Evolutionary conservation across 2,329 filamentous ascomycete genomes (phyloP), one percentile per base, ranked within the genome.

Genomic region (Xylariales sp.): DNA sequence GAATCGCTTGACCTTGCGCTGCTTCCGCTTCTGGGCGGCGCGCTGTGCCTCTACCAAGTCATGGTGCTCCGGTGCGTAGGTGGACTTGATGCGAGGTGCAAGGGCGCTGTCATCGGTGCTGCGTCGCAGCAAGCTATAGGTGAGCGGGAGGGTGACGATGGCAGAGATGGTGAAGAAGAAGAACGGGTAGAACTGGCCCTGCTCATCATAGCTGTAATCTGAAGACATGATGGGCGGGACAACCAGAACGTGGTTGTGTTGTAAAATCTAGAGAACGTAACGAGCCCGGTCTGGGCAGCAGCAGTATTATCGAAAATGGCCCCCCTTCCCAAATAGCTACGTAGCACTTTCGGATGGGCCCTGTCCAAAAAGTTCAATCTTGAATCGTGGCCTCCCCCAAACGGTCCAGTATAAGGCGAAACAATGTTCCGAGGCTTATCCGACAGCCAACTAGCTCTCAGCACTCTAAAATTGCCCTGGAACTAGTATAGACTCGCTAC

Each of bases 101-200:
- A 86, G 85, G 49, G 82, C 85, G 59, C 89, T 84, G 48, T 88
- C 79, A 54, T 89, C 70, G 49, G 70, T 87, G 62, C 78, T 85
- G 30, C 88, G 81, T 59, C 83, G 85, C 55, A 96, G 74, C 52
- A 95, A 81, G 49, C 82, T 86, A 66, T 94, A 95, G 54, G 91
- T 95, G 56, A 95, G 76, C 45, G 91, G 90, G 42, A 95, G 68
- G 23, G 93, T 96, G 65, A 96, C 77, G 50, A 98, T 80, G 56
- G 83, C 82, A 46, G 85, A 81, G 56, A 97, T 76, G 29, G 90
- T 96, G 60, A 96, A 82, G 67, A 97, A 84, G 73, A 98, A 98
- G 78, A 95, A 95, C 51, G 94, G 93, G 74, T 96, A 98, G 73
- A 96, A 96, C 78, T 96, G 88, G 54, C 89, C 90, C 79, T 93